Conservation (phyloP, 805 yeast genomes). For the Debaryomyces tyrocola region DNA sequence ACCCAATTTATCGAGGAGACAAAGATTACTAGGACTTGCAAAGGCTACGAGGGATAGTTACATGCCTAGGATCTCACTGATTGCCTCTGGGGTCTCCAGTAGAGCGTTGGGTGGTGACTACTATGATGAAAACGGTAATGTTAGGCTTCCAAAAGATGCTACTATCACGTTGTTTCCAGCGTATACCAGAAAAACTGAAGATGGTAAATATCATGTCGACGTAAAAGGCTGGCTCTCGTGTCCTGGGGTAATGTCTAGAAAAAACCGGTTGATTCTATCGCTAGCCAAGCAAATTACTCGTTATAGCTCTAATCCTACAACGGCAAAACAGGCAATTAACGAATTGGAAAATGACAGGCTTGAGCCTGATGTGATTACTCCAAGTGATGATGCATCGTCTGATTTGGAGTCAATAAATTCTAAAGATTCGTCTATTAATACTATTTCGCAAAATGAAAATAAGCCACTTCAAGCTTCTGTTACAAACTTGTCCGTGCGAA, state of each 20-base stretch:
- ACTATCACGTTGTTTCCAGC: slow-evolving; percentile 50
- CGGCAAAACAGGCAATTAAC: slow-evolving; percentile 18
- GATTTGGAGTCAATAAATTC: slow-evolving; percentile 22
- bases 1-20: slow-evolving; percentile 34
- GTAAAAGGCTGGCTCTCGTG: slow-evolving; percentile 73
- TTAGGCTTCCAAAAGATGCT: slow-evolving; percentile 55
- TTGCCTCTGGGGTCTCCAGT: slow-evolving; percentile 46
- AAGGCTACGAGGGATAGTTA: slow-evolving; percentile 57
- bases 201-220: slow-evolving; percentile 43
- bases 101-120: slow-evolving; percentile 28
- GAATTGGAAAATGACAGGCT: slow-evolving; percentile 26
- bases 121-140: slow-evolving; percentile 27
- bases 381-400: slow-evolving; percentile 12
- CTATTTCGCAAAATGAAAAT: slow-evolving; percentile 4
- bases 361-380: slow-evolving; percentile 23
- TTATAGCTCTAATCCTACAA: slow-evolving; percentile 18
- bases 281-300: slow-evolving; percentile 68
- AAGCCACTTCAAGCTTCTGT: slow-evolving; percentile 5
- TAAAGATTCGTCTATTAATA: slow-evolving; percentile 4
- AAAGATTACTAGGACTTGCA: slow-evolving; percentile 49
- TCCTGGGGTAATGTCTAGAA: slow-evolving; percentile 70
- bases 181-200: slow-evolving; percentile 27
- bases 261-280: slow-evolving; percentile 66
- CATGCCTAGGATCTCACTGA: slow-evolving; percentile 52
- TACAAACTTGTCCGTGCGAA: slow-evolving; percentile 7